Conservation (phyloP, 805 yeast species). For the Wickerhamomyces subpelliculosus region DNA sequence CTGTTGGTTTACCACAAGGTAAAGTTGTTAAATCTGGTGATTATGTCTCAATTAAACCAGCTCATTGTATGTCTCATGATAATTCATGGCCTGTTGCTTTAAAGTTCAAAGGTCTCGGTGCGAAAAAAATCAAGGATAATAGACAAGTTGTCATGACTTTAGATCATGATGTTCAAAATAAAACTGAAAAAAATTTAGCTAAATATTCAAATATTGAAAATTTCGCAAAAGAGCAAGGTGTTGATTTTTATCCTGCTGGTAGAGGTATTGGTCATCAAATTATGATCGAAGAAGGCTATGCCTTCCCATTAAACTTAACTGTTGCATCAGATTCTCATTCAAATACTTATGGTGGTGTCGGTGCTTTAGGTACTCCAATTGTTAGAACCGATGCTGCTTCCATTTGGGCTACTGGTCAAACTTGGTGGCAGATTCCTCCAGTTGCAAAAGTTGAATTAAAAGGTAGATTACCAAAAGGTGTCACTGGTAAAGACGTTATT, state of each 20-base stretch:
- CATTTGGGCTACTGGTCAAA: constrained; percentile 99
- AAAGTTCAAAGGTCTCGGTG: constrained; percentile 93
- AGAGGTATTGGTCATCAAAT: constrained; percentile 99
- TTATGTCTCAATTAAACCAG: constrained; percentile 90
- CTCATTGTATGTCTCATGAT: constrained; percentile 99
- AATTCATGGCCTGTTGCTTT: constrained; percentile 99
- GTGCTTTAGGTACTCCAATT: constrained; percentile 93
- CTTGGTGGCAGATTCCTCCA: constrained; percentile 99
- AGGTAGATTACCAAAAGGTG: constrained; percentile 78
- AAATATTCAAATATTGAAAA: constrained; percentile 85
- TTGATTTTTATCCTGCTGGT: constrained; percentile 97
- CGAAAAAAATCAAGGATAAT: constrained; percentile 72
- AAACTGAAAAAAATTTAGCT: constrained; percentile 76
- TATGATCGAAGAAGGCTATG: constrained; percentile 98
- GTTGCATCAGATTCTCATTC: constrained; percentile 98
- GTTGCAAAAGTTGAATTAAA: constrained; percentile 88
- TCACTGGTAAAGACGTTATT: constrained; percentile 94
- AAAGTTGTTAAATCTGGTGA: constrained; percentile 85
- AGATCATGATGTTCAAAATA: constrained; percentile 98
- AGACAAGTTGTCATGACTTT: constrained; percentile 92
- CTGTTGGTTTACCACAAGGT: constrained; percentile 74
- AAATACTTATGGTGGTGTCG: constrained; percentile 96
- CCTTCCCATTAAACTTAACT: constrained; percentile 86
- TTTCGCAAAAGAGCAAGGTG: constrained; percentile 85
- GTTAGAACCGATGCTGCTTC: constrained; percentile 99